Base-by-base conservation (phyloP, 2,329 filamentous ascomycete genomes). In the Nakataea oryzae region DNA sequence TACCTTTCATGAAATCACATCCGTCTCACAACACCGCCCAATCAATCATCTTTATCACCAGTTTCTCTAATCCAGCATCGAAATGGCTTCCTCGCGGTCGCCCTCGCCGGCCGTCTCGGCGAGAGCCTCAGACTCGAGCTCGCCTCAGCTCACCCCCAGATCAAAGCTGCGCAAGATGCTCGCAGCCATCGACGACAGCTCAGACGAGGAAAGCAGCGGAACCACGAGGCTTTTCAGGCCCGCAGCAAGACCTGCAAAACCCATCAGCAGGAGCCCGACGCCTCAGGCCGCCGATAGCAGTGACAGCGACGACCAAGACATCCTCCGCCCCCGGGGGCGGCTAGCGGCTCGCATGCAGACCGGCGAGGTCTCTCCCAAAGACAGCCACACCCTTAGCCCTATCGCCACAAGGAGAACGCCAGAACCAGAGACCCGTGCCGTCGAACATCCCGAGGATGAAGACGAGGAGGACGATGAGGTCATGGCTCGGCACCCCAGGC, bases 341-440 rank as follows among this genome's bases (percentile, higher is more conserved):
- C 77, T 90, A 66, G 87, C 87, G 14, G 80, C 87, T 21, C 79
- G 84, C 60, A 85, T 91, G 80, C 80, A 82, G 64, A 80, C 62
- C 5, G 63, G 67, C 17, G 59, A 58, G 14, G 71, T 55, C 54
- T 57, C 62, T 11, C 24, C 14, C 69, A 75, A 62, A 62, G 69
- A 65, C 54, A 68, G 14, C 67, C 70, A 62, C 64, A 70, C 59
- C 69, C 63, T 24, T 66, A 60, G 69, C 74, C 63, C 41, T 21
- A 1, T n/a, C 21, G 61, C 57, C 34, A 27, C 69, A 66, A 54
- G 70, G 72, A 41, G 65, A 71, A 70, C 65, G 67, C 67, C 27
- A 62, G 58, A 61, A 29, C 28, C 26, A 3, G 57, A 50, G 6
- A 61, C 62, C 4, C 7, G 34, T 27, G 58, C 62, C 24, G 28